phyloP scores from a whole-genome alignment of 306 rosid species.

The Cucurbita pepo region DNA sequence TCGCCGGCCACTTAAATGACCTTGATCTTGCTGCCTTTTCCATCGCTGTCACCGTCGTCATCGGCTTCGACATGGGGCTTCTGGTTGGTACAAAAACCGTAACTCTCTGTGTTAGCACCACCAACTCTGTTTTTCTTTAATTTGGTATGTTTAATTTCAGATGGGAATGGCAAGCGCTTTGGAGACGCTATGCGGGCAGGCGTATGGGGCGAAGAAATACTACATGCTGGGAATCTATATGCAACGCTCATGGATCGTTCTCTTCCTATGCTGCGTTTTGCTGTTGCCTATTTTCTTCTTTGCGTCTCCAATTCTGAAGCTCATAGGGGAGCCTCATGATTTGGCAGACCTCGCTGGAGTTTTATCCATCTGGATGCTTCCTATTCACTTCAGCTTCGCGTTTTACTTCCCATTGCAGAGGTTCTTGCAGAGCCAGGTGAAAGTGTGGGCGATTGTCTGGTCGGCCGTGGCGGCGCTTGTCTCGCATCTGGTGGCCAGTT shows the following conservation, averaged over 20 bases:
- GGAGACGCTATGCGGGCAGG: constrained; percentile 11
- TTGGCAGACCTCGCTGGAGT: constrained; percentile 7
- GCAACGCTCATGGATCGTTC: constrained; percentile 5
- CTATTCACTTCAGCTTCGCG: neutral
- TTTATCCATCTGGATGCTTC: neutral
- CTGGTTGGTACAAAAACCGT: neutral
- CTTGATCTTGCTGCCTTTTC: neutral
- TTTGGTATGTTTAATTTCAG: neutral
- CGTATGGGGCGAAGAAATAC: neutral
- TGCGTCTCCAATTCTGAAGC: neutral
- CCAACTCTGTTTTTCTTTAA: neutral
- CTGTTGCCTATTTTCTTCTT: neutral
- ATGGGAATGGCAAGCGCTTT: constrained; percentile 11
- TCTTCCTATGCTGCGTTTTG: neutral
- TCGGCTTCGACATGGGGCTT: neutral
- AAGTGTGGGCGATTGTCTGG: neutral
- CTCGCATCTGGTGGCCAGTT: neutral
- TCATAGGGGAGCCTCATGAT: neutral
- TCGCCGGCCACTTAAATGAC: neutral
- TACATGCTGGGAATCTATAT: constrained; percentile 3
- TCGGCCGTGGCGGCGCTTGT: neutral
- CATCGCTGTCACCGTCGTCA: neutral
- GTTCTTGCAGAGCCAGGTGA: neutral
- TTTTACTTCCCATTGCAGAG: neutral
- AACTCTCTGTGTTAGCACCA: neutral